Evolutionary conservation across 441 rosid genomes (phyloP).

Genomic region (California macrophylla): DNA sequence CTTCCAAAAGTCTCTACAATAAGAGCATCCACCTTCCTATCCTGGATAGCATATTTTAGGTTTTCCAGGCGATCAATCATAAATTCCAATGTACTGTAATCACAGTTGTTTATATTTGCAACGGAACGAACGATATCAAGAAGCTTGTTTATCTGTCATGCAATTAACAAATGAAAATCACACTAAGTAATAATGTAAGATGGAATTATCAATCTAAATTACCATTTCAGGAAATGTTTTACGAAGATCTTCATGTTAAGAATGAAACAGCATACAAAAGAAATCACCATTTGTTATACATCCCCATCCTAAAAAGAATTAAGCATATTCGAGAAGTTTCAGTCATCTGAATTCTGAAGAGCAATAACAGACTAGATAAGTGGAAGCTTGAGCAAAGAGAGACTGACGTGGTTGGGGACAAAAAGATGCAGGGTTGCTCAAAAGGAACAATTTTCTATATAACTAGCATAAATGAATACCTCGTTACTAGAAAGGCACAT

Average conservation of each 20-base stretch:
- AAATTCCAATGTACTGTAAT: slow-evolving; percentile 56
- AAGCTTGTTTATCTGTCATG: slow-evolving; percentile 67
- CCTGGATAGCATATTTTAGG: slow-evolving; percentile 82
- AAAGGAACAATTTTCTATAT: too few species aligned
- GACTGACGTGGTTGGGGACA: background rate
- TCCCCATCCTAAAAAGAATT: background rate
- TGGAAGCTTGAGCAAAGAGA: background rate
- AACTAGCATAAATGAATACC: too few species aligned
- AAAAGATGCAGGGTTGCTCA: too few species aligned
- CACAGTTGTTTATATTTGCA: slow-evolving; percentile 55
- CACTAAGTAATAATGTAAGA: background rate
- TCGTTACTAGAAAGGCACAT: too few species aligned
- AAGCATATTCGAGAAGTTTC: background rate
- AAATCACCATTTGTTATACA: background rate
- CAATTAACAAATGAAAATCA: slow-evolving; percentile 1
- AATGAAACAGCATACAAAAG: background rate
- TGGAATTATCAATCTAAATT: background rate
- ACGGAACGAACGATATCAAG: slow-evolving; percentile 64
- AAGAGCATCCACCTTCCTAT: slow-evolving; percentile 90
- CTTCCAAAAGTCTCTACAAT: slow-evolving; percentile 95
- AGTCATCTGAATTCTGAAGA: background rate
- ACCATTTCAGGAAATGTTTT: background rate
- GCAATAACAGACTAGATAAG: background rate
- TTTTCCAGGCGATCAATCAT: slow-evolving; percentile 79
- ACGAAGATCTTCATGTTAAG: background rate